Evolutionary conservation across 768 basidiomycete genomes (phyloP), one percentile per base, ranked within the genome.

Genomic region (Cystofilobasidium bisporidii): DNA sequence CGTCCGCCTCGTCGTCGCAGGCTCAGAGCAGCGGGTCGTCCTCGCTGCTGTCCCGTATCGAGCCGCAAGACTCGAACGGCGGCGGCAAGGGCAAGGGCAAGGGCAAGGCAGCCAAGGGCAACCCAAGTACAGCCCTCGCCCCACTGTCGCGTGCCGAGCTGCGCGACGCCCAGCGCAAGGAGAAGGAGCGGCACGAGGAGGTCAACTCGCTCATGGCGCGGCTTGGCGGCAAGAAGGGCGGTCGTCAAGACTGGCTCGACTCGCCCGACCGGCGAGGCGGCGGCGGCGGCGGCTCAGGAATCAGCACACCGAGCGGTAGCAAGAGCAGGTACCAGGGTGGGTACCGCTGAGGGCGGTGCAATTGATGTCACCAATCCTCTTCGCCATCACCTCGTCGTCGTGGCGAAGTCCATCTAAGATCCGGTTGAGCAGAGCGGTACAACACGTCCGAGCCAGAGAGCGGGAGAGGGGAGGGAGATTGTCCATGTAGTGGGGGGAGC

Each of bases 181-280:
- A 56, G 53, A 56, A 56, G 53, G 53, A 56, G 53, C 53, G 53
- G 9, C 26, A 28, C 18, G 28, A 56, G 28, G 53, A 56, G 53
- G 53, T 56, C 28, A 32, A 32, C 53, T 28, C 53, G 30, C 53
- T 56, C 30, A 3, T 32, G 26, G 26, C 53, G 12, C 26, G 53
- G 12, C 53, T 56, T 2, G 28, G 53, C 30, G 53, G 53, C 53
- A 56, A 56, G 53, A 56, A 56, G 53, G 53, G 53, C 30, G 28
- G 50, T 18, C 50, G 50, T 9, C 8, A 5, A 3, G 28, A 28
- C 53, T 56, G 28, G 28, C 26, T 56, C 28, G 53, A 56, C 53
- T 56, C 53, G 53, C 53, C 53, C 9, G 53, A 56, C 53, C 26
- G 53, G 15, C 26, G 53, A 6, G 53, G 53, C 12, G 53, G 2